Evolutionary conservation across 495 filamentous ascomycete genomes (phyloP).

Genomic region (Annulohypoxylon moriforme): DNA sequence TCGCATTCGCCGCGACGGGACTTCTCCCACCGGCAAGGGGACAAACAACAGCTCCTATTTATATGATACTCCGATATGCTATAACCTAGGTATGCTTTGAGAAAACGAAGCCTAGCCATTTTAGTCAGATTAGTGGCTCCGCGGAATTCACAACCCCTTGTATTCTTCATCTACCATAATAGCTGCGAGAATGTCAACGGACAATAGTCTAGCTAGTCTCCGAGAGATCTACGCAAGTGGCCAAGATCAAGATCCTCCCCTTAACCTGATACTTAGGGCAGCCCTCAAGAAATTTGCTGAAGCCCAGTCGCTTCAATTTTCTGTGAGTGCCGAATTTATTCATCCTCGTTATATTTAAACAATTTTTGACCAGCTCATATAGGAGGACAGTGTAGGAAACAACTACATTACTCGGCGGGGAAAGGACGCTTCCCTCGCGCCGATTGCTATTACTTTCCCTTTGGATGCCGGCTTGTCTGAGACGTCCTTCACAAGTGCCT

Average conservation of each 20-base stretch:
- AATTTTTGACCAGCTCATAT: background rate
- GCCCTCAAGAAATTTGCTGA: background rate
- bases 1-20: background rate
- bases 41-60: background rate
- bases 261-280: background rate
- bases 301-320: background rate
- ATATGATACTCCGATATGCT: background rate
- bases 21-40: background rate
- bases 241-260: background rate
- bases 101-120: background rate
- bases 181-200: background rate
- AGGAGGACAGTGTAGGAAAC: background rate
- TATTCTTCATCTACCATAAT: background rate
- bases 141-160: background rate
- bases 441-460: background rate
- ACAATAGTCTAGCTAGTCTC: background rate
- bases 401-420: constrained; percentile 2
- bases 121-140: background rate
- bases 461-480: background rate
- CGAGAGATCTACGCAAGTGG: background rate
- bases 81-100: background rate
- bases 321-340: background rate
- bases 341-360: background rate
- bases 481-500: background rate
- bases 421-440: background rate